Conservation (phyloP, 2,329 filamentous ascomycete species). For the Clonostachys rhizophaga region DNA sequence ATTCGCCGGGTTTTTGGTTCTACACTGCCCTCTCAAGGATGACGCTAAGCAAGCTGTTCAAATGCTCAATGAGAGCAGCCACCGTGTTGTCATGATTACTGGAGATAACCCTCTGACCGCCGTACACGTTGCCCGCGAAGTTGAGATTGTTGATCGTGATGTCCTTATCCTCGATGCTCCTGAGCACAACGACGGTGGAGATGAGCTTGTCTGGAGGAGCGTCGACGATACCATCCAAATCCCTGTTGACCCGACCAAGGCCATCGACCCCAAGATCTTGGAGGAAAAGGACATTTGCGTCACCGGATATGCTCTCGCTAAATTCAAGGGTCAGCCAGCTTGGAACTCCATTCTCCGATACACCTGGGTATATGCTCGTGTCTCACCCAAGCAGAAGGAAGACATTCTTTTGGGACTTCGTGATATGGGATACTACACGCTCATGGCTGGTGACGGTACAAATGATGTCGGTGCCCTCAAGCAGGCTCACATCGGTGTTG, state of each 20-base stretch:
- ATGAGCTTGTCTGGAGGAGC: conserved; percentile 88
- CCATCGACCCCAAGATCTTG: conserved; percentile 77
- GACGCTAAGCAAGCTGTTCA: conserved; percentile 91
- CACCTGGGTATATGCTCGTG: conserved; percentile 96
- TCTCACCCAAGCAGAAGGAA: conserved; percentile 98
- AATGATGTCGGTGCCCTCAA: conserved; percentile 98
- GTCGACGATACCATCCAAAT: conserved; percentile 87
- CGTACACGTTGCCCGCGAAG: conserved; percentile 89
- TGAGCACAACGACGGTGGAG: conserved; percentile 77
- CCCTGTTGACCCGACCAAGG: conserved; percentile 76
- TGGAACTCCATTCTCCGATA: conserved; percentile 77
- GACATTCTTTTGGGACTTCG: conserved; percentile 96
- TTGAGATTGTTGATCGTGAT: conserved; percentile 96
- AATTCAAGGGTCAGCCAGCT: conserved; percentile 77
- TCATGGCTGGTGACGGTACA: conserved; percentile 98
- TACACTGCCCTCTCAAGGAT: conserved; percentile 94
- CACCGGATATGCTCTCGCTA: conserved; percentile 87
- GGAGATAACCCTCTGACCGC: conserved; percentile 97
- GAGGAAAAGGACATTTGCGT: conserved; percentile 88
- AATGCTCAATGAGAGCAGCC: conserved; percentile 98
- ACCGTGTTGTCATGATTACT: conserved; percentile 98
- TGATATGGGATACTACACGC: conserved; percentile 93
- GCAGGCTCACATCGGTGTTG: conserved; percentile 95
- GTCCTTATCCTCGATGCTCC: conserved; percentile 93
- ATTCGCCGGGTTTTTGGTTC: conserved; percentile 92